Evolutionary conservation across 768 basidiomycete species (phyloP), one percentile per base, ranked within the genome.

Genomic region (Rhodotorula kratochvilovae): DNA sequence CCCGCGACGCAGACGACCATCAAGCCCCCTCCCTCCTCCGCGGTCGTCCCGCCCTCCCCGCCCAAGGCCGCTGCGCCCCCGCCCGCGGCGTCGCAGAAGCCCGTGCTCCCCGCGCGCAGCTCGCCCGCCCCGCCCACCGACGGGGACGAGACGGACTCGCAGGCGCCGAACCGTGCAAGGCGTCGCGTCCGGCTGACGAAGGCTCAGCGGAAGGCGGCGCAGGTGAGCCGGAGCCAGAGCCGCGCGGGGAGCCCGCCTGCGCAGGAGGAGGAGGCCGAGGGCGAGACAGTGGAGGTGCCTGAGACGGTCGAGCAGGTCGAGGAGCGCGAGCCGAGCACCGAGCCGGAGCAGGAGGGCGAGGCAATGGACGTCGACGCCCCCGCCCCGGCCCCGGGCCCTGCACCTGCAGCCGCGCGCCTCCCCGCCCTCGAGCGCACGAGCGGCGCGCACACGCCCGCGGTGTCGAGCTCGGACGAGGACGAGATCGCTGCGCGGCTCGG

Each of bases 281-380:
- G n/a, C 25, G 48, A 70, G 48, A 31, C 43, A 36, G 39, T 43
- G 25, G 31, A 45, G 16, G 59, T 43, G 59, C 45, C 51, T 16
- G 63, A 66, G 60, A 45, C 60, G 3, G 50, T 33, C 5, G 10
- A 31, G 31, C 53, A 27, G n/a, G 16, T 19, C 6, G n/a, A 58
- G 2, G 39, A 42, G 13, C 36, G 42, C 58, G 42, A 42, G 39
- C 36, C 58, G 39, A 43, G n/a, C 42, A 39, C 42, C 19, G 19
- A 29, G 16, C 16, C 33, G 19, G 51, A 39, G 59, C 23, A 36
- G 16, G 62, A 59, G 48, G 55, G 17, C 33, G 33, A 7, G 7
- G 21, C 31, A 21, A 56, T 56, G 55, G 23, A 21, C 33, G 53
- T 69, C 61, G 46, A 69, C 43, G 39, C 50, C 57, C 63, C 33